Evolutionary conservation across 768 basidiomycete genomes (phyloP), one percentile per base, ranked within the genome.

Genomic region (Harrya chromipes): DNA sequence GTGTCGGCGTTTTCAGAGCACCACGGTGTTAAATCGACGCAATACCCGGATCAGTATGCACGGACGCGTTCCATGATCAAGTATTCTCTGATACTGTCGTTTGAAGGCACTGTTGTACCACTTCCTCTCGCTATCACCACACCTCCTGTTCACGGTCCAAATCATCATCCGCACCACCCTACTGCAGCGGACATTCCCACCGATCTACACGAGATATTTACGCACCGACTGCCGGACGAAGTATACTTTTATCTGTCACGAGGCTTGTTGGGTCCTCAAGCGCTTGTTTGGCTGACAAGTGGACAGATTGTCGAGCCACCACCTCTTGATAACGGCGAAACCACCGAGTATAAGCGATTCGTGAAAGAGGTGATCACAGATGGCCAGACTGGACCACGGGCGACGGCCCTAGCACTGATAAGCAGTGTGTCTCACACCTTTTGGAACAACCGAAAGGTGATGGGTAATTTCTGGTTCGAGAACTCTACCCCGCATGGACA

Each of bases 311-410:
- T 87, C 41, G 90, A 97, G 64, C 84, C 84, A 48, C 84, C 88
- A 4, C 95, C 97, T 31, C 75, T 98, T 43, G 92, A 94, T 64
- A 94, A 94, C 62, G 94, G 94, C 3, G 95, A 97, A 69, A 92
- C 90, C 35, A 91, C 81, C 1, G 94, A 99, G 67, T 98, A 97
- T 67, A 85, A 84, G 59, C 82, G 94, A 19, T 99, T 95, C 67
- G 81, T 97, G 55, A 94, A 94, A 74, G 94, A 97, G 69, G 88
- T 93, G 29, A 87, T 98, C 48, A 97, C 94, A 1, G 95, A 98
- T 59, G 91, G 92, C 6, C 85, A 87, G 65, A 97, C 93, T 13
- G 89, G 91, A 1, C 97, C 97, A 26, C 81, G 97, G 17, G 93
- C 91, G 46, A 94, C 92, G 16, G 77, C 93, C 20, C 76, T 99